Evolutionary conservation across 2,329 filamentous ascomycete genomes (phyloP).

Genomic region (Ophiostoma montium): DNA sequence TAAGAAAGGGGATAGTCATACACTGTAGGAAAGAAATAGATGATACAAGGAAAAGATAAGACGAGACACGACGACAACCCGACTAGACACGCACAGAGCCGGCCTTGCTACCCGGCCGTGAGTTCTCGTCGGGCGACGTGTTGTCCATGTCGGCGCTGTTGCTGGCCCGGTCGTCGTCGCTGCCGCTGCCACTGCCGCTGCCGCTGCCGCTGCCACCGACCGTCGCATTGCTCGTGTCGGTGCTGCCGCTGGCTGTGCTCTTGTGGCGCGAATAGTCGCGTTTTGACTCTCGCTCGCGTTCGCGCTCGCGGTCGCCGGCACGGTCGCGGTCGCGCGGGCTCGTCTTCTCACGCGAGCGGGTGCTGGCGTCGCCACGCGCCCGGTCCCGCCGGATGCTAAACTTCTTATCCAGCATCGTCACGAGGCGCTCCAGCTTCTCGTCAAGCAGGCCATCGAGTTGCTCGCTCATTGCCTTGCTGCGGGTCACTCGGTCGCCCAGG

Average conservation of each 20-base stretch:
- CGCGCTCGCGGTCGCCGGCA: neutral
- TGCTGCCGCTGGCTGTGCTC: neutral
- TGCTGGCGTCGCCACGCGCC: neutral
- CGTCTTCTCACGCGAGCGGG: no score
- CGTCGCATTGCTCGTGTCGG: neutral
- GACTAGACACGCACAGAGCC: slow-evolving; percentile 7
- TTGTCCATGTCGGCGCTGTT: slow-evolving; percentile 9
- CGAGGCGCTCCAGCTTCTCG: slow-evolving; percentile 59
- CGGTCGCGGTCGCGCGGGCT: neutral
- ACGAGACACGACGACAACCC: neutral
- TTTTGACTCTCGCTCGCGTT: neutral
- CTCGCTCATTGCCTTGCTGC: slow-evolving; percentile 40
- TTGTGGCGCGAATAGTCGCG: neutral
- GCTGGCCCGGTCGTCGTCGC: neutral
- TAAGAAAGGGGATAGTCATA: slow-evolving; percentile 7
- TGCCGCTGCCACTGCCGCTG: neutral
- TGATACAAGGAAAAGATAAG: neutral
- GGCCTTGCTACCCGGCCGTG: slow-evolving; percentile 5
- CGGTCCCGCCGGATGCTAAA: slow-evolving; percentile 29
- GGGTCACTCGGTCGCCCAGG: slow-evolving; percentile 40
- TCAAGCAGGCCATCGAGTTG: slow-evolving; percentile 52
- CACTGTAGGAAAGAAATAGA: neutral
- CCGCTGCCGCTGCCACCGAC: slow-evolving; percentile 1
- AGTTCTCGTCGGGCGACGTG: slow-evolving; percentile 9
- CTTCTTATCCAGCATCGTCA: slow-evolving; percentile 59